phyloP scores from a whole-genome alignment of 495 filamentous ascomycete species.

The Neurospora sublineolata region DNA sequence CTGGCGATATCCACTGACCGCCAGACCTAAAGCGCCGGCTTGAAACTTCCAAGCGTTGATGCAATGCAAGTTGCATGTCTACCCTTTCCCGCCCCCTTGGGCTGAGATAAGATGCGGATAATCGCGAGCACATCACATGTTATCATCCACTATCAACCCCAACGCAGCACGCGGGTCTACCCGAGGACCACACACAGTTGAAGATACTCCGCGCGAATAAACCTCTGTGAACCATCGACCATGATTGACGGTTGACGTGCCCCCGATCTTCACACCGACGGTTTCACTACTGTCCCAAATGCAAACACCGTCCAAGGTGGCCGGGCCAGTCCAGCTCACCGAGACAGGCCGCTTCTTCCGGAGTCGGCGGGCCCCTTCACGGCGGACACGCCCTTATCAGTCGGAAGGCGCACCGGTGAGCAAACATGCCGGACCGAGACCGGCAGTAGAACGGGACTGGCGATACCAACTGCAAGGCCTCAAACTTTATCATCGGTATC shows the following conservation, averaged over 20 bases:
- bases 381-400: background rate
- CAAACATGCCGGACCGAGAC: background rate
- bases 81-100: background rate
- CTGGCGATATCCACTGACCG: background rate
- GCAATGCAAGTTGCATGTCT: background rate
- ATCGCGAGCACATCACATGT: background rate
- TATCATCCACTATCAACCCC: background rate
- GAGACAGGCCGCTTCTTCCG: background rate
- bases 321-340: background rate
- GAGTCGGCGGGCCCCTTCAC: background rate
- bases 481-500: background rate
- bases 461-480: background rate
- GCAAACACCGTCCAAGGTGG: background rate
- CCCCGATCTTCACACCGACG: background rate
- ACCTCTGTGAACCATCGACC: background rate
- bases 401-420: background rate
- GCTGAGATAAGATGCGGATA: background rate
- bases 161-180: background rate
- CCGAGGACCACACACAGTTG: background rate
- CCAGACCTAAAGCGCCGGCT: background rate
- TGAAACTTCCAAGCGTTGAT: background rate
- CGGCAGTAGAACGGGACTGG: background rate
- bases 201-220: background rate
- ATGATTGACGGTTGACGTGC: background rate
- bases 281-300: background rate